Evolutionary conservation across 768 basidiomycete species (phyloP).

Genomic region (Tubosaeta sp.): DNA sequence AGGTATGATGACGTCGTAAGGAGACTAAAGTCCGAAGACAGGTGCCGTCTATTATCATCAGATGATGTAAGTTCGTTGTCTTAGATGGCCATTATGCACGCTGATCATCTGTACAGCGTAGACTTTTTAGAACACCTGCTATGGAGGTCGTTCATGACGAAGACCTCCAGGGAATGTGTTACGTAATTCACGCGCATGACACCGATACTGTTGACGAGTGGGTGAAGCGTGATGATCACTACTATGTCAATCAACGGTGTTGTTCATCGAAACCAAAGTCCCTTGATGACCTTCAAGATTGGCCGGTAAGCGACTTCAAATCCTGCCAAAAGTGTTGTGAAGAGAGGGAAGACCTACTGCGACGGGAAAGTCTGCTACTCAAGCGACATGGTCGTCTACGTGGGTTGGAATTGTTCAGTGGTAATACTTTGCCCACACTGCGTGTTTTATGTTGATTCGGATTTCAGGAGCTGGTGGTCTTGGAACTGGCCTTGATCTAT

Average conservation of each 20-base stretch:
- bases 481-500: slow-evolving; percentile 60
- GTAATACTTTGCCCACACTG: slow-evolving; percentile 32
- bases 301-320: slow-evolving; percentile 26
- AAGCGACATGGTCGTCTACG: slow-evolving; percentile 42
- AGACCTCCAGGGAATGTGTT: slow-evolving; percentile 52
- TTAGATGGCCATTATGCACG: background rate
- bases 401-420: slow-evolving; percentile 67
- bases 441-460: background rate
- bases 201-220: slow-evolving; percentile 32
- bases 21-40: slow-evolving; percentile 12
- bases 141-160: slow-evolving; percentile 26
- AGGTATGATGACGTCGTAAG: slow-evolving; percentile 42
- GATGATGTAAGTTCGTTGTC: slow-evolving; percentile 39
- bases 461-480: slow-evolving; percentile 68
- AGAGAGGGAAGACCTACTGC: slow-evolving; percentile 29
- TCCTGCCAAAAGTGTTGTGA: slow-evolving; percentile 40
- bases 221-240: slow-evolving; percentile 56
- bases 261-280: slow-evolving; percentile 15
- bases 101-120: slow-evolving; percentile 22
- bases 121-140: slow-evolving; percentile 39
- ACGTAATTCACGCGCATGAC: slow-evolving; percentile 38
- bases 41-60: slow-evolving; percentile 19
- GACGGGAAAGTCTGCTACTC: slow-evolving; percentile 29
- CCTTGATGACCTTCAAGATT: slow-evolving; percentile 21
- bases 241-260: slow-evolving; percentile 42